These are phyloP conservation scores for Venturia aucupariae DNA, from an alignment of 2,329 filamentous ascomycete species.

Conservation along the genomic window DNA sequence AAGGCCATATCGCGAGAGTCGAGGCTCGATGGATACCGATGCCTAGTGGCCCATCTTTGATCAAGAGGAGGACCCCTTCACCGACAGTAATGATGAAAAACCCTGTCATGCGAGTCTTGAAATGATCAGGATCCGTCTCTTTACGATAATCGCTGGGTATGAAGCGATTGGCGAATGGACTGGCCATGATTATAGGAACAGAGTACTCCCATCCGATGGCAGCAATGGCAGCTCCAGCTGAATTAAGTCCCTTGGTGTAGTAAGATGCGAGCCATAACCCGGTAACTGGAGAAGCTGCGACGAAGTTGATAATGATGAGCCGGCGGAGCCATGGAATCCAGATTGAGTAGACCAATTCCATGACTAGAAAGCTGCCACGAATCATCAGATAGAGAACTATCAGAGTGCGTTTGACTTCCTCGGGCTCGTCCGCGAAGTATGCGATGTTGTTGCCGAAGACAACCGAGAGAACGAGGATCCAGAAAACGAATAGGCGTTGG, in stretches of 20 bases:
- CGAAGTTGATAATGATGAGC: not conserved
- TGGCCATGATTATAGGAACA: not conserved
- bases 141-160: constrained; percentile 6
- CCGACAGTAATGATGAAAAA: constrained; percentile 19
- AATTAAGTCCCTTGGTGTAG: not conserved
- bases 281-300: not conserved
- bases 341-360: constrained; percentile 10
- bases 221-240: not conserved
- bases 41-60: constrained; percentile 16
- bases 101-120: constrained; percentile 2
- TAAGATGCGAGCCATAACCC: not conserved
- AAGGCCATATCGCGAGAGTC: constrained; percentile 9
- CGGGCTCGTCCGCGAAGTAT: constrained; percentile 13
- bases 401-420: constrained; percentile 1
- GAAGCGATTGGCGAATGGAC: not conserved
- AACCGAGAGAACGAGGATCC: constrained; percentile 17
- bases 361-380: constrained; percentile 4
- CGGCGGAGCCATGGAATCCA: constrained; percentile 13
- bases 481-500: not conserved
- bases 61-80: constrained; percentile 17
- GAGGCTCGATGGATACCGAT: not conserved
- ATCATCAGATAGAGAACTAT: constrained; percentile 16
- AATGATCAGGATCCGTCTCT: constrained; percentile 6
- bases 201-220: constrained; percentile 10
- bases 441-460: constrained; percentile 17